Conservation (phyloP, 2,329 filamentous ascomycete genomes). For the Dothistroma pini region DNA sequence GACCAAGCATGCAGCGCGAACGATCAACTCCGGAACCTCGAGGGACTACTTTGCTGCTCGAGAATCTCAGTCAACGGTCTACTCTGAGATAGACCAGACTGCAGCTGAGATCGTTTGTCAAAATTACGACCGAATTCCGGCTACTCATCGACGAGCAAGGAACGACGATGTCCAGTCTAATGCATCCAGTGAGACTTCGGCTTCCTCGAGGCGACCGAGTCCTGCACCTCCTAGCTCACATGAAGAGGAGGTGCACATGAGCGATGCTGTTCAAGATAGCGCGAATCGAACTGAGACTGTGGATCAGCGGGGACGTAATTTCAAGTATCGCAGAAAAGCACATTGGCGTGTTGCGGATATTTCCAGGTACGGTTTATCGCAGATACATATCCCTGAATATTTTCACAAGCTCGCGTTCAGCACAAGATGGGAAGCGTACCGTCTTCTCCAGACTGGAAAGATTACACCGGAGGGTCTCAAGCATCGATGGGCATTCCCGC, state of each 20-base stretch:
- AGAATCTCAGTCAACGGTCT: conserved; percentile 3
- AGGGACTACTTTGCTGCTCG: background rate
- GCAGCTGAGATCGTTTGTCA: background rate
- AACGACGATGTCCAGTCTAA: background rate
- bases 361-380: conserved; percentile 13
- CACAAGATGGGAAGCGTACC: conserved; percentile 22
- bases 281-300: background rate
- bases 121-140: background rate
- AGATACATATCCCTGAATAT: conserved; percentile 13
- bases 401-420: conserved; percentile 18
- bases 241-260: background rate
- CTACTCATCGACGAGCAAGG: background rate
- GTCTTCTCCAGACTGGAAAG: conserved; percentile 19
- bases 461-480: conserved; percentile 14
- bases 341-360: background rate
- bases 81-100: background rate
- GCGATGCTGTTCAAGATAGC: background rate
- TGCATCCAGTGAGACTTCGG: background rate
- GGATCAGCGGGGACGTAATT: no score
- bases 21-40: background rate
- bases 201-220: background rate
- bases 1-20: conserved; percentile 5
- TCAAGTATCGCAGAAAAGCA: background rate
- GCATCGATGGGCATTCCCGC: conserved; percentile 7
- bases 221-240: background rate